Evolutionary conservation across 441 rosid genomes (phyloP).

Genomic region (Croton laevigatus): DNA sequence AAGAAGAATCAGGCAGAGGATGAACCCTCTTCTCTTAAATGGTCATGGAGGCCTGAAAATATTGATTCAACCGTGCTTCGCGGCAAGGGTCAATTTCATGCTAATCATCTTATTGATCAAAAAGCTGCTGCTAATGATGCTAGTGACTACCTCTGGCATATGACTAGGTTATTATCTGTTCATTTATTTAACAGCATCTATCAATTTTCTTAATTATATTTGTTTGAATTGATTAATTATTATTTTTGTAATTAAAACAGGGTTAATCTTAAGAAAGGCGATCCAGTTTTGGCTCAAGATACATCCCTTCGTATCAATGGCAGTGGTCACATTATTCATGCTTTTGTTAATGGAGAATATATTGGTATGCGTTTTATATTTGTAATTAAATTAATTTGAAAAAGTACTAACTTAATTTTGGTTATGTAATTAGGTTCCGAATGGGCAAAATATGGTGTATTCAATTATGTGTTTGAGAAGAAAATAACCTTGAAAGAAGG

Average conservation of each 20-base stretch:
- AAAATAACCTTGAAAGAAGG: constrained; percentile 39
- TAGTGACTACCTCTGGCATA: constrained; percentile 75
- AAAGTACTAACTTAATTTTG: not conserved
- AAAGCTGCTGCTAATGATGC: constrained; percentile 46
- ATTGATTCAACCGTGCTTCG: not conserved
- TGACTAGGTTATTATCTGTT: constrained; percentile 53
- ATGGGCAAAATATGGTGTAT: constrained; percentile 29
- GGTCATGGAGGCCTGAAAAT: constrained; percentile 76
- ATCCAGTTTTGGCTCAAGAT: constrained; percentile 21
- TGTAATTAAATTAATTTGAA: no score
- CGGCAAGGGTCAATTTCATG: constrained; percentile 2
- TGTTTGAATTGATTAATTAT: not conserved
- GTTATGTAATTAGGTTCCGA: constrained; percentile 11
- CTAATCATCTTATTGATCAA: constrained; percentile 46
- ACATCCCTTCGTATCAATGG: constrained; percentile 47
- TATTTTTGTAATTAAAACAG: not conserved
- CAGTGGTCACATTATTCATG: constrained; percentile 60
- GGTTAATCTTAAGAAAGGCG: constrained; percentile 9
- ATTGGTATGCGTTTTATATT: constrained; percentile 35
- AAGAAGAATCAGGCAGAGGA: constrained; percentile 25
- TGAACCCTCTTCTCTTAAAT: constrained; percentile 35
- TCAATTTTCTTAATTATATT: not conserved
- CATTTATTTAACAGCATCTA: not conserved
- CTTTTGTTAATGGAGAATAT: constrained; percentile 50
- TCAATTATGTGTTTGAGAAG: constrained; percentile 34